These are phyloP conservation scores for Cnidoscolus chayamansa DNA, from an alignment of 441 rosid genomes.

Conservation along the genomic window DNA sequence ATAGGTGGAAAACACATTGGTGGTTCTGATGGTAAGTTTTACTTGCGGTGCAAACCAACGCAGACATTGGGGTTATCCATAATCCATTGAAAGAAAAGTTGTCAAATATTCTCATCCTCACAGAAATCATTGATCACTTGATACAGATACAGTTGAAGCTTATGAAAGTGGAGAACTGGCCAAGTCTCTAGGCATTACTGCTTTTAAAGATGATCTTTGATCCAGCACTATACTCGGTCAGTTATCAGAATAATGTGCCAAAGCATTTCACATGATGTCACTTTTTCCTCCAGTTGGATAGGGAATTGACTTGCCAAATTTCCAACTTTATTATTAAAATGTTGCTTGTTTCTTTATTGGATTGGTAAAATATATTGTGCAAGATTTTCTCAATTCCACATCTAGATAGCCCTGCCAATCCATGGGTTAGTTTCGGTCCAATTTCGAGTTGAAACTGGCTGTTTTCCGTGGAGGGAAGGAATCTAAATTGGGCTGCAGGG, in stretches of 20 bases:
- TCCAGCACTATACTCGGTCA: neutral
- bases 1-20: constrained; percentile 79
- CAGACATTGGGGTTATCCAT: neutral
- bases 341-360: too few species aligned
- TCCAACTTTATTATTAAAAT: too few species aligned
- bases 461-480: too few species aligned
- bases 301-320: too few species aligned
- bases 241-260: constrained; percentile 1
- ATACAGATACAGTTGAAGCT: constrained; percentile 70
- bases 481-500: too few species aligned
- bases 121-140: constrained; percentile 14
- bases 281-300: neutral
- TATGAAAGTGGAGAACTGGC: constrained; percentile 62
- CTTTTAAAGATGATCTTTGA: constrained; percentile 20
- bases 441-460: too few species aligned
- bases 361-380: too few species aligned
- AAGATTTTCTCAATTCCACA: too few species aligned
- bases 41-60: neutral
- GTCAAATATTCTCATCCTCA: neutral
- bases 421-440: too few species aligned
- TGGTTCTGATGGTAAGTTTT: constrained; percentile 74
- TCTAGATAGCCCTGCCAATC: too few species aligned
- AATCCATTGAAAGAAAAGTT: neutral
- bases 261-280: neutral
- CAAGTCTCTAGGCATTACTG: constrained; percentile 52